Evolutionary conservation across 2,329 filamentous ascomycete genomes (phyloP).

Genomic region (Chrysoporthe cubensis): DNA sequence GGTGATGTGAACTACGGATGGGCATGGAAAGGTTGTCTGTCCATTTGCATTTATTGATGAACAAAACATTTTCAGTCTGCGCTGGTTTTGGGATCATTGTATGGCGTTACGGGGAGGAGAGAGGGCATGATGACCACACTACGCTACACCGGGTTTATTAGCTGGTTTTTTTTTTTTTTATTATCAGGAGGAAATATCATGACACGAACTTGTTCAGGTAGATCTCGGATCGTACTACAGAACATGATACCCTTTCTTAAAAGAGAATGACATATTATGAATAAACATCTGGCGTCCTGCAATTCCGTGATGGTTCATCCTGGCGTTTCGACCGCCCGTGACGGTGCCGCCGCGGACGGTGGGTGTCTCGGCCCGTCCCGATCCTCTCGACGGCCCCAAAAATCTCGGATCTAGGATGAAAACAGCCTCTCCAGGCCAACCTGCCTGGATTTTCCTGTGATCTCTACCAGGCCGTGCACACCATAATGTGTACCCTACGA

Average conservation of each 20-base stretch:
- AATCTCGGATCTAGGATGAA: background rate
- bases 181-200: constrained; percentile 3
- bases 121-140: constrained; percentile 8
- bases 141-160: background rate
- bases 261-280: constrained; percentile 15
- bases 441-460: background rate
- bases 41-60: constrained; percentile 4
- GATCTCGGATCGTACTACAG: constrained; percentile 15
- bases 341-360: too few relatives aligned
- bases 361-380: constrained; percentile 9
- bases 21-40: background rate
- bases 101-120: constrained; percentile 23
- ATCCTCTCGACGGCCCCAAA: background rate
- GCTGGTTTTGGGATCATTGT: constrained; percentile 13
- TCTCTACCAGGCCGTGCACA: background rate
- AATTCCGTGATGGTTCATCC: too few relatives aligned
- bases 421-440: background rate
- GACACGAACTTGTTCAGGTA: constrained; percentile 20
- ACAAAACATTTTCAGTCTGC: background rate
- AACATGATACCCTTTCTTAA: constrained; percentile 24
- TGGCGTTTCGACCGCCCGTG: too few relatives aligned
- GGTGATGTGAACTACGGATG: background rate
- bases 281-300: background rate
- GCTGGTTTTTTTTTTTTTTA: background rate
- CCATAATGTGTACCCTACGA: background rate